Evolutionary conservation across 441 rosid species (phyloP), one percentile per base, ranked within the genome.

Genomic region (Daphne laureola): DNA sequence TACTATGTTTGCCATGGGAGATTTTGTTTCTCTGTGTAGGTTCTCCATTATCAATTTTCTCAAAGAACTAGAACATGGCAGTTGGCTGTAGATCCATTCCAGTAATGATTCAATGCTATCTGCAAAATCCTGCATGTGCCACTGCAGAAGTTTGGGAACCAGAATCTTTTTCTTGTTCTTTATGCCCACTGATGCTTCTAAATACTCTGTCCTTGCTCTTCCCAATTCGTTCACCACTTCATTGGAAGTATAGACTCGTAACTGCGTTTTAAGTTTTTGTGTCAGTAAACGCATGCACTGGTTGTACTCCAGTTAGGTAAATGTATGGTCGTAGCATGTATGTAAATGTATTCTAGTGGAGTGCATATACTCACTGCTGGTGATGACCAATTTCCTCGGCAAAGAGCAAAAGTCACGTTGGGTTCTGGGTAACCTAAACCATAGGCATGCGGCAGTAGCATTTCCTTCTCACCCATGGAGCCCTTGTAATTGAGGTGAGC

Each of bases 71-170:
- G 88, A 77, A 26, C 76, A 75, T 1, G 96, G 91, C 67, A 84
- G 57, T 45, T 88, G 89, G 72, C 95, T 91, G 41, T 88, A 84
- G 18, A 91, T 75, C 98, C 98, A 91, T 76, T 88, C 93, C 5
- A 86, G 61, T 3, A 91, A 79, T 7, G 96, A 91, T 46, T 77
- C 86, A 74, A 79, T 75, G 58, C 78, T 81, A 54, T 88, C 98
- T n/a, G 95, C 93, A 44, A 91, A 91, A 68, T 88, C 96, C 68
- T 65, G 73, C 95, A 88, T 78, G 67, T 86, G 85, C 96, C 95
- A 86, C 53, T 83, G 90, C 59, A 87, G 72, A 57, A 87, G 87
- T 73, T 82, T 85, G 0, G 96, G 98, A 59, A 90, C 72, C 49
- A 79, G 61, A 46, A 91, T 79, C 79, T 79, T 91, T 61, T 81